Evolutionary conservation across 768 basidiomycete species (phyloP), one percentile per base, ranked within the genome.

Genomic region (Mycena maculata): DNA sequence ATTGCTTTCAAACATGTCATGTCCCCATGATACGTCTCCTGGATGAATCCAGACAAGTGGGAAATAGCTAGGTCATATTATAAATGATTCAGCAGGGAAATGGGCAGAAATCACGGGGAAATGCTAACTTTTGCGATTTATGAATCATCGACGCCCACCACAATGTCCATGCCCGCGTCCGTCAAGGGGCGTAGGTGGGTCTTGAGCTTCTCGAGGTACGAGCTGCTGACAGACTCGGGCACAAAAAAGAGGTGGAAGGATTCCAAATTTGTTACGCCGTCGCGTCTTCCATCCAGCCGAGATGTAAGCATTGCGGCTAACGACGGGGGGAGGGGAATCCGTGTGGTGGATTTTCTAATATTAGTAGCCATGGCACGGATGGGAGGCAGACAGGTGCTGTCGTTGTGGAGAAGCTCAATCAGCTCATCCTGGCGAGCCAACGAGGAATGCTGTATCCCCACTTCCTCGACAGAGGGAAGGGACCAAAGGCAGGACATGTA

Each of bases 231-330:
- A 16, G 11, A 12, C 25, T 31, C 11, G 33, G 22, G 36, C 41
- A n/a, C 22, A 33, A 53, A 54, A 4, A 63, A 48, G 48, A 65
- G n/a, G 9, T 25, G 7, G 49, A 59, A 53, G 11, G 31, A 59
- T 23, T 52, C 41, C 41, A 65, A 15, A 30, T 59, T 58, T 27
- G 39, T 38, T 8, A 58, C 41, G 13, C 22, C 48, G 1, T 22
- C 39, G 9, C 41, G 39, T 0, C 2, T 22, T 16, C 50, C 41
- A n/a, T 25, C 41, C 31, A 39, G 10, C 44, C 63, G 50, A 11
- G 39, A 36, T 4, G 12, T 31, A 0, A 65, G 48, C 63, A 59
- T 65, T 5, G 36, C 57, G 9, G 33, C 23, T 18, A 65, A 23
- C 4, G 12, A 18, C 5, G 45, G 30, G 1, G 2, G 0, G 2